These are phyloP conservation scores for Miamiensis avidus DNA, from an alignment of 169 alveolate genomes.

Conservation along the genomic window DNA sequence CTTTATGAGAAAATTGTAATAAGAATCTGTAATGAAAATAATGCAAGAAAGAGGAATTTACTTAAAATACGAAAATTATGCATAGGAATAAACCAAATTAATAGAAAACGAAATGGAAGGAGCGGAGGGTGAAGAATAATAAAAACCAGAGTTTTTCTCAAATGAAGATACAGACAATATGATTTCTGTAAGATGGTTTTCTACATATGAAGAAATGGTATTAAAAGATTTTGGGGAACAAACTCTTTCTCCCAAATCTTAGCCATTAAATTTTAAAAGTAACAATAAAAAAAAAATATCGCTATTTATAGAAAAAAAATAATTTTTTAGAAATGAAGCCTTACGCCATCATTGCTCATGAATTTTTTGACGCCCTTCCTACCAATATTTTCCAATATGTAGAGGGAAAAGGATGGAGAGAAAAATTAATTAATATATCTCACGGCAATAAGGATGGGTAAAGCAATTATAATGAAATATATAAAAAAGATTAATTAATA, in stretches of 20 bases:
- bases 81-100: neutral
- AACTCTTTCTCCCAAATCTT: neutral
- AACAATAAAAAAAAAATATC: too few relatives aligned
- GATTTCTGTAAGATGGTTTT: conserved; percentile 35
- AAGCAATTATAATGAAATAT: neutral
- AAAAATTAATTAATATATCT: conserved; percentile 43
- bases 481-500: neutral
- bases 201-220: conserved; percentile 40
- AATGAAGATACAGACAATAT: conserved; percentile 14
- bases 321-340: conserved; percentile 41
- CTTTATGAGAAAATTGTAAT: conserved; percentile 49
- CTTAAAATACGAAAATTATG: conserved; percentile 36
- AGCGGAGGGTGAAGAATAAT: neutral
- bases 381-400: conserved; percentile 57
- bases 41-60: conserved; percentile 36
- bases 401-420: conserved; percentile 60
- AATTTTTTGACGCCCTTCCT: conserved; percentile 82
- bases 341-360: conserved; percentile 70
- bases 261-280: neutral
- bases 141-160: conserved; percentile 21
- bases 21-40: conserved; percentile 47
- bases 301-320: neutral
- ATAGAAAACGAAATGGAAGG: neutral
- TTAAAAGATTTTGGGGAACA: conserved; percentile 42
- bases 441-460: conserved; percentile 6